Base-by-base conservation (phyloP, 2,329 filamentous ascomycete species). In the Scorias spongiosa region DNA sequence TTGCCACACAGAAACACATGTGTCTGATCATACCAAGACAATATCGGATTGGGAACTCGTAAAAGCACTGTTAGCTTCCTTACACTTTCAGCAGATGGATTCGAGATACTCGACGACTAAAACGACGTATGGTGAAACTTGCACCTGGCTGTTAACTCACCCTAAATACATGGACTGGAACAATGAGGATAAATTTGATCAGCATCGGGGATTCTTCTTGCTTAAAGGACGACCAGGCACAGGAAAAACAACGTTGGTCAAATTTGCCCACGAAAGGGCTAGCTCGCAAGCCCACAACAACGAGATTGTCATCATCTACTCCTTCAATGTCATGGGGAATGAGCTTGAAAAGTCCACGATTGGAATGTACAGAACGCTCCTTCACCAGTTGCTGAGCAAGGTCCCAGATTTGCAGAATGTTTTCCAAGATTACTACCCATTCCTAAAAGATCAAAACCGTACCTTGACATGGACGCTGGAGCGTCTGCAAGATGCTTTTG, bases 321-420 rank as follows among this genome's bases (percentile, higher is more conserved):
- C 71, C 58, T 73, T 73, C 58, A 67, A 71, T 44, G 68, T 67
- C 0, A 54, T 66, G 43, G 69, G 68, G 0, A 54, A 58, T 0
- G 29, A 54, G 3, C 51, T 70, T 8, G 69, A 76, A 39, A 71
- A 60, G 43, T 65, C 70, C 0, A 58, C 62, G 0, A 20, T 56
- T 0, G 73, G 74, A 0, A 63, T 77, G 54, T 75, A 73, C 47
- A 62, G 71, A 2, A 70, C 70, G 0, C 43, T 77, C 0, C 44
- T 76, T 0, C 48, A 58, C 1, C 70, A 76, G 30, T 52, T 76
- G 0, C 53, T 76, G 0, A 18, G 57, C 0, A 49, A 54, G 1
- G 45, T 56, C 1, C 54, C 61, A 0, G 54, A 64, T 0, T 52
- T 71, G 0, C 61, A 64, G 42, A 11, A 46, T 0, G 48, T 64